These are phyloP conservation scores for Pseudodiploospora longispora DNA, from an alignment of 2,329 filamentous ascomycete genomes.

Conservation along the genomic window DNA sequence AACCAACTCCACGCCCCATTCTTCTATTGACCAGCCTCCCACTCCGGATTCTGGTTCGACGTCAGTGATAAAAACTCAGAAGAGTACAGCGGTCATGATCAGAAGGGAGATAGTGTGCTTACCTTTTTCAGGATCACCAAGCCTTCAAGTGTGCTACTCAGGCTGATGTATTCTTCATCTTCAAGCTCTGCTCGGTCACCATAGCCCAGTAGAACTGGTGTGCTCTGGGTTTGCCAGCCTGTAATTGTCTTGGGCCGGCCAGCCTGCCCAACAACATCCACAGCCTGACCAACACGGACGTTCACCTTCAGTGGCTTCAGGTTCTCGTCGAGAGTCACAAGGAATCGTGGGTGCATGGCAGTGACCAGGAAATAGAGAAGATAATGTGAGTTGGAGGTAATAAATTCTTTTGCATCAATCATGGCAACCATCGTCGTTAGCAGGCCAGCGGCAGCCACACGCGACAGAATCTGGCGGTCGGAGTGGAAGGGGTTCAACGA, in stretches of 20 bases:
- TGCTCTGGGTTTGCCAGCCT: conserved; percentile 98
- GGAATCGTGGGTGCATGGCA: conserved; percentile 93
- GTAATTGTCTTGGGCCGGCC: conserved; percentile 98
- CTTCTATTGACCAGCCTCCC: conserved; percentile 30
- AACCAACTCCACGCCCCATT: conserved; percentile 9
- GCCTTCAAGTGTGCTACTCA: conserved; percentile 87
- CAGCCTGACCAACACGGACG: conserved; percentile 93
- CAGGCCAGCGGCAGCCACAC: conserved; percentile 81
- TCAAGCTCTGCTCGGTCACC: conserved; percentile 95
- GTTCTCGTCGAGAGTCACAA: conserved; percentile 91
- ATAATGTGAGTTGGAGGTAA: conserved; percentile 66
- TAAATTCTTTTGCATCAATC: conserved; percentile 88
- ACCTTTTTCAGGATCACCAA: conserved; percentile 97
- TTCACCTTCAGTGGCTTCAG: conserved; percentile 91
- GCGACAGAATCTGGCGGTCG: conserved; percentile 88
- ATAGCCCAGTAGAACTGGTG: conserved; percentile 89
- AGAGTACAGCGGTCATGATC: too few relatives aligned
- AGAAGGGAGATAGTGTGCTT: conserved; percentile 26
- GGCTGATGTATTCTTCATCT: conserved; percentile 91
- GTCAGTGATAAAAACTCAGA: not conserved
- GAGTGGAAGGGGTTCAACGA: conserved; percentile 98
- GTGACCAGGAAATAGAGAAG: conserved; percentile 95
- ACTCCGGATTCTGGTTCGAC: conserved; percentile 28
- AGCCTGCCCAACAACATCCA: conserved; percentile 95
- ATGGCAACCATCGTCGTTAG: conserved; percentile 85